Evolutionary conservation across 257 asterid genomes (phyloP).

Genomic region (Solanum chiquidenum): DNA sequence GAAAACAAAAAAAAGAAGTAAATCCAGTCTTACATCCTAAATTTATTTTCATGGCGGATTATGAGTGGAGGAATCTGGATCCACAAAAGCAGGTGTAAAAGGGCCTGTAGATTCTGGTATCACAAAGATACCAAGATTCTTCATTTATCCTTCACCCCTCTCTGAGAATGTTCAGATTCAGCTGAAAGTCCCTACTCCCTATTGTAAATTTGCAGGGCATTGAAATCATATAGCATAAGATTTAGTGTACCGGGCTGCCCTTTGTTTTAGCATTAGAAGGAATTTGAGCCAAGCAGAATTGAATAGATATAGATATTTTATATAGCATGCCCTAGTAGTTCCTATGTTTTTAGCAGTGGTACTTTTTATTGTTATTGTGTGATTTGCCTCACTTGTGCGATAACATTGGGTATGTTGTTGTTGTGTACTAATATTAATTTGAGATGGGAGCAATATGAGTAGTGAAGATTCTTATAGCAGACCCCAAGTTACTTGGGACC

Average conservation of each 20-base stretch:
- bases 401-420: background rate
- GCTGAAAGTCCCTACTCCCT: conserved; percentile 42
- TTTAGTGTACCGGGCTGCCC: background rate
- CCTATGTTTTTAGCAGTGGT: background rate
- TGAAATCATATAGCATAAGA: background rate
- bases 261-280: background rate
- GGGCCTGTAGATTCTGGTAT: conserved; percentile 63
- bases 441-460: background rate
- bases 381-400: background rate
- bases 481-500: background rate
- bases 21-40: background rate
- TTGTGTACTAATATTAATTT: background rate
- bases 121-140: conserved; percentile 37
- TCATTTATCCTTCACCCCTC: conserved; percentile 13
- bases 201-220: conserved; percentile 37
- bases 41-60: background rate
- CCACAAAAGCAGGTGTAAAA: conserved; percentile 53
- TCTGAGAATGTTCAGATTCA: background rate
- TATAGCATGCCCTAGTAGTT: too few species aligned
- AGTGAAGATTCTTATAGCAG: background rate
- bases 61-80: conserved; percentile 27
- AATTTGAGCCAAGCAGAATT: background rate
- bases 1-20: background rate
- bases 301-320: background rate
- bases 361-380: background rate